These are phyloP conservation scores for Fusarium denticulatum DNA, from an alignment of 2,329 filamentous ascomycete species.

Conservation along the genomic window DNA sequence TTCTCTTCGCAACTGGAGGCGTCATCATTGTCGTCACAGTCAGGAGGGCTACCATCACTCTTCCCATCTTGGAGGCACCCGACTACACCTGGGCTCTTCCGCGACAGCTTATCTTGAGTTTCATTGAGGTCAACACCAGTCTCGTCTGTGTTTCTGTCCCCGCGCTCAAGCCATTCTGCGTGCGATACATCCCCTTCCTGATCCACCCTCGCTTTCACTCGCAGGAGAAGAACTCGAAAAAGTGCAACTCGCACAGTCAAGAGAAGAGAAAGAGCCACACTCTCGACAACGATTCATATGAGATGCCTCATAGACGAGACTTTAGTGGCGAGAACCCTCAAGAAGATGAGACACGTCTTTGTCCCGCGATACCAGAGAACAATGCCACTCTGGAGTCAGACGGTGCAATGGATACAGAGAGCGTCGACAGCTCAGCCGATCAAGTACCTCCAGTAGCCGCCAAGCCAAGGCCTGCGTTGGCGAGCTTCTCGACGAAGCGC, in stretches of 20 bases:
- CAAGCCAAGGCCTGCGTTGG: conserved; percentile 29
- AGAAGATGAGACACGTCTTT: conserved; percentile 42
- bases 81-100: conserved; percentile 45
- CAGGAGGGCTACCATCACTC: conserved; percentile 42
- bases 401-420: conserved; percentile 34
- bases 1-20: conserved; percentile 53
- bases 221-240: conserved; percentile 31
- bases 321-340: conserved; percentile 11
- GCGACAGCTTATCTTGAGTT: conserved; percentile 52
- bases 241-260: conserved; percentile 19
- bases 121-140: conserved; percentile 60
- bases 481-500: conserved; percentile 33
- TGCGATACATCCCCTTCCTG: conserved; percentile 45
- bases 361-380: conserved; percentile 19
- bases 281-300: conserved; percentile 34
- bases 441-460: conserved; percentile 9
- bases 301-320: conserved; percentile 37
- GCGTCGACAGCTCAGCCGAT: conserved; percentile 34
- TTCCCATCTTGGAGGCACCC: conserved; percentile 29
- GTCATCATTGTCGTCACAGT: conserved; percentile 45
- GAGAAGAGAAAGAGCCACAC: conserved; percentile 31
- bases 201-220: conserved; percentile 39
- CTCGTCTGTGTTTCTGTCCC: conserved; percentile 61
- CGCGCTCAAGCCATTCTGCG: conserved; percentile 60
- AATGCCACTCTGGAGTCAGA: conserved; percentile 8